Base-by-base conservation (phyloP, 805 yeast species). In the Pichia sporocuriosa region DNA sequence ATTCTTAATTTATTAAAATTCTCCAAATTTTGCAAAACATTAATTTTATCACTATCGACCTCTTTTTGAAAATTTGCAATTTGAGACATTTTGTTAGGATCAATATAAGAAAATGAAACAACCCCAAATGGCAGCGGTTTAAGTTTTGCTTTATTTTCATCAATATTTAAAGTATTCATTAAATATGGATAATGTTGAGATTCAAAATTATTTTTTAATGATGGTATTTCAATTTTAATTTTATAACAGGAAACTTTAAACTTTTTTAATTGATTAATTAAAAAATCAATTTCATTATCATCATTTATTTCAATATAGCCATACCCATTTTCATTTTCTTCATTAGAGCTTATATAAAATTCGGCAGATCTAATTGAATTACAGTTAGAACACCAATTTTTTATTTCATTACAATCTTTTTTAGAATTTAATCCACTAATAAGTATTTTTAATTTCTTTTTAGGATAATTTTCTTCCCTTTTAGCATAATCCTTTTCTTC, bases 221-320 rank as follows among this genome's bases (percentile, higher is more conserved):
- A 47, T 3, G 58, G 55, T 25, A 56, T 39, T 35, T 59, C 61
- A 43, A 60, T 58, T 32, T 45, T 46, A 20, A 60, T 58, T 35
- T 60, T 59, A 41, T 54, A 60, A 31, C 61, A 55, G n/a, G 46
- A 38, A 21, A 59, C 48, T 3, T 56, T 56, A 11, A 57, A 29
- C 6, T 34, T 24, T 20, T 45, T 52, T 17, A 60, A 40, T 16
- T 49, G 49, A 16, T 44, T 45, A 16, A 58, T 51, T 22, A 60
- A 35, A 17, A 27, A 30, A 39, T 56, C 32, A 1, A 59, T 55
- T 26, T 59, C 59, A 8, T 40, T 24, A 20, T 55, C 58, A 20
- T 51, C 45, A 8, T 41, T 43, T 47, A 60, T 46, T 38, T 56
- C 62, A 41, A 59, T 57, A 36, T 59, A 60, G 0, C 65, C 65